phyloP scores from a whole-genome alignment of 1,284 basidiomycete species.

The Boletus holoroseus region DNA sequence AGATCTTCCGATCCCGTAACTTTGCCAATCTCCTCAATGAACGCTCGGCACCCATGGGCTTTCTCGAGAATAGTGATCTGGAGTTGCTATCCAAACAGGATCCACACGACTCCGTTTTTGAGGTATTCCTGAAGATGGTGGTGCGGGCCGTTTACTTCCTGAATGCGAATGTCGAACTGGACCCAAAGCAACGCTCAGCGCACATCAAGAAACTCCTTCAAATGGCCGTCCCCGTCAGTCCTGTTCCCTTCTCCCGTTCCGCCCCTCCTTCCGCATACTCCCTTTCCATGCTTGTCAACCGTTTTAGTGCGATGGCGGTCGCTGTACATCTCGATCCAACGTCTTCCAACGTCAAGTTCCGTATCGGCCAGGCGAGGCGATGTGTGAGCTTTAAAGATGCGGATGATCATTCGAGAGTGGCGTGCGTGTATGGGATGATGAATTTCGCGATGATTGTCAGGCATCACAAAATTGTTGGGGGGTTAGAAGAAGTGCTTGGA shows the following conservation, averaged over 20 bases:
- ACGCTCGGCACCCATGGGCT: conserved; percentile 68
- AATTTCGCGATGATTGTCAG: conserved; percentile 67
- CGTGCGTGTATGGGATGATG: conserved; percentile 75
- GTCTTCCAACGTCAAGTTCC: conserved; percentile 44
- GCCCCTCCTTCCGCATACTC: conserved; percentile 52
- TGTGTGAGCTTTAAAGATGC: conserved; percentile 69
- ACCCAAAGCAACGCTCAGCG: conserved; percentile 37
- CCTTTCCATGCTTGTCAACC: conserved; percentile 82
- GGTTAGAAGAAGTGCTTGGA: conserved; percentile 49
- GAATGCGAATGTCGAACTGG: conserved; percentile 23
- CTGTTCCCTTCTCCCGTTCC: conserved; percentile 58
- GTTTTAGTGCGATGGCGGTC: conserved; percentile 75
- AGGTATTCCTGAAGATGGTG: conserved; percentile 76
- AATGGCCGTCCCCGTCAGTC: conserved; percentile 72
- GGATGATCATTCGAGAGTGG: conserved; percentile 65
- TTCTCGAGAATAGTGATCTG: conserved; percentile 63
- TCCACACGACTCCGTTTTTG: conserved; percentile 67
- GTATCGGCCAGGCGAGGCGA: conserved; percentile 56
- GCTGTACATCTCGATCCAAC: conserved; percentile 69
- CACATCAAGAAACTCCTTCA: conserved; percentile 71
- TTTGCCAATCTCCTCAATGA: conserved; percentile 79
- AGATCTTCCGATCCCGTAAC: conserved; percentile 76
- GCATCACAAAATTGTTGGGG: conserved; percentile 47
- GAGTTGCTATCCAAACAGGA: conserved; percentile 49
- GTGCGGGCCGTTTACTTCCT: conserved; percentile 47